Base-by-base conservation (phyloP, 305 asterid genomes). In the Fraxinus sp. region DNA sequence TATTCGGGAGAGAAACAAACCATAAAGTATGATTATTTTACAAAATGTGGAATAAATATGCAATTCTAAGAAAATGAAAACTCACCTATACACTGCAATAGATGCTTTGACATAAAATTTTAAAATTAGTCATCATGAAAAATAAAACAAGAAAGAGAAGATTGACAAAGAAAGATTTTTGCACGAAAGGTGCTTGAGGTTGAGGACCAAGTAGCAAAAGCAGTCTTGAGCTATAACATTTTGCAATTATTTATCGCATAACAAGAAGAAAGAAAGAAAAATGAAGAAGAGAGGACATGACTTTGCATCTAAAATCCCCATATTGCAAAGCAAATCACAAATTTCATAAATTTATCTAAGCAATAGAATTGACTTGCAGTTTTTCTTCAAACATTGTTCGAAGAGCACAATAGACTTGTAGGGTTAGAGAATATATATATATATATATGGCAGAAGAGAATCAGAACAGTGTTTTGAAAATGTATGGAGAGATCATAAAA, bases 1-100 rank as follows among this genome's bases (percentile, higher is more conserved):
- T 68, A 84, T 33, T 78, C 79, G 62, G 24, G 55, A 59, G 52
- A 59, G 70, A 24, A 84, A 24, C 18, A 9, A 9, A 71, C 76
- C 24, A 28, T 44, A 41, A 71, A 73, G 80, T 35, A 79, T 14
- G 52, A 46, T 77, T 68, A 72, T 64, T 57, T 82, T 52, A 83
- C 44, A 7, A 79, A 83, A 64, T 16, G 59, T 32, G 7, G 28
- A 37, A 16, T 33, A 70, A 49, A 77, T 33, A 75, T 24, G 59
- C 2, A 82, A 30, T 80, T 22, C 74, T 7, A 32, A 68, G 74
- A 78, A 30, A 75, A 33, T 7, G 71, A 66, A 66, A 83, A 71
- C 13, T 68, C 1, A 49, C 77, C 77, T 39, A 16, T 57, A 35
- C 28, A 46, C 33, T 36, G 41, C 77, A 49, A 84, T 46, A 82